Conservation (phyloP, 2,329 filamentous ascomycete species). For the Venturia aucupariae region DNA sequence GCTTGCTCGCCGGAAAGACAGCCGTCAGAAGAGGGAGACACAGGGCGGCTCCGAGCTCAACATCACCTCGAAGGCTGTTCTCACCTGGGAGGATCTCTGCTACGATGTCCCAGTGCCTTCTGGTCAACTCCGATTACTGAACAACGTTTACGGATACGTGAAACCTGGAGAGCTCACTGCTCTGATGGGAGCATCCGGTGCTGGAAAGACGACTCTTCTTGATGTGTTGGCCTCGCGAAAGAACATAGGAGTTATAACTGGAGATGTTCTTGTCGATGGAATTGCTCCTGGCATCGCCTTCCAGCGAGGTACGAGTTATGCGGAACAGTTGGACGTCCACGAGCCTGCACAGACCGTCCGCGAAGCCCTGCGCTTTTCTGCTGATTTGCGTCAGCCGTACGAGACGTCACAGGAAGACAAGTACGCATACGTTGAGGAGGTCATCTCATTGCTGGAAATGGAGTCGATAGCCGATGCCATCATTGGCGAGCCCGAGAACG, state of each 20-base stretch:
- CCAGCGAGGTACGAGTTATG: conserved; percentile 55
- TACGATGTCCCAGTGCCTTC: conserved; percentile 41
- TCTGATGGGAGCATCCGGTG: conserved; percentile 64
- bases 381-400: conserved; percentile 52
- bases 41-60: conserved; percentile 34
- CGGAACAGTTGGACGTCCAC: conserved; percentile 57
- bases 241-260: conserved; percentile 54
- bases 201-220: conserved; percentile 77
- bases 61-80: conserved; percentile 44
- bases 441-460: conserved; percentile 56
- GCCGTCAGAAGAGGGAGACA: conserved; percentile 19
- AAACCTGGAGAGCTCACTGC: conserved; percentile 69
- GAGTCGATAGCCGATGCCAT: conserved; percentile 58
- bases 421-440: conserved; percentile 56
- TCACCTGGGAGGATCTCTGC: conserved; percentile 44
- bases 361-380: conserved; percentile 58
- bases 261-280: conserved; percentile 55
- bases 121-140: conserved; percentile 43
- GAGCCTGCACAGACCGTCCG: conserved; percentile 53
- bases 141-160: conserved; percentile 62
- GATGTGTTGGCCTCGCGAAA: conserved; percentile 63
- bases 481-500: conserved; percentile 51
- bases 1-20: conserved; percentile 38
- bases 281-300: conserved; percentile 48
- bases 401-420: conserved; percentile 51